phyloP scores from a whole-genome alignment of 257 asterid genomes.

The Solanum boliviense region DNA sequence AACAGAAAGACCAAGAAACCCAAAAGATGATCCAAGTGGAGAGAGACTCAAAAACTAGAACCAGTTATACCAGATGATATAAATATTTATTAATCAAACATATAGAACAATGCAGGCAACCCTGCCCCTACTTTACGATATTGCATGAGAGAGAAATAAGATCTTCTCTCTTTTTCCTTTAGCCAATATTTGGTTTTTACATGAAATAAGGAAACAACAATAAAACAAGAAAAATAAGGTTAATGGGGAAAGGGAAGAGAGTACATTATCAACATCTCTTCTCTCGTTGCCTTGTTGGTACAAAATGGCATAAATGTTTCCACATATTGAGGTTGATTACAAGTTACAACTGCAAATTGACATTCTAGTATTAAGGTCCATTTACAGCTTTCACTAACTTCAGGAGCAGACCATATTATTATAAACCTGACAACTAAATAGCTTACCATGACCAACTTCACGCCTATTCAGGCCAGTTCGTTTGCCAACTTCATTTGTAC shows the following conservation, averaged over 20 bases:
- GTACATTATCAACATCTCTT: not conserved
- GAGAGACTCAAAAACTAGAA: not conserved
- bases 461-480: conserved; percentile 84
- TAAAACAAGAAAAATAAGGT: not conserved
- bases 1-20: not conserved
- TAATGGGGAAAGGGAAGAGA: not conserved
- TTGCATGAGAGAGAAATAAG: not conserved
- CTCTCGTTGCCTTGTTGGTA: not conserved
- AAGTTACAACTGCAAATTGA: not conserved
- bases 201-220: not conserved
- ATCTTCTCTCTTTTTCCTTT: not conserved
- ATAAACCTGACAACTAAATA: not conserved
- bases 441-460: conserved; percentile 98
- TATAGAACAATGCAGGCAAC: not conserved
- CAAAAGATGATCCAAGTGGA: not conserved
- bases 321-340: not conserved
- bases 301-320: not conserved
- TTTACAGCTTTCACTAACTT: not conserved
- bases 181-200: not conserved
- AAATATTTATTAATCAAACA: not conserved
- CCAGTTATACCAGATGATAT: not conserved
- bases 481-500: conserved; percentile 94
- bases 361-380: not conserved
- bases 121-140: not conserved
- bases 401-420: not conserved